Base-by-base conservation (phyloP, 768 basidiomycete genomes). In the Artomyces pyxidatus region DNA sequence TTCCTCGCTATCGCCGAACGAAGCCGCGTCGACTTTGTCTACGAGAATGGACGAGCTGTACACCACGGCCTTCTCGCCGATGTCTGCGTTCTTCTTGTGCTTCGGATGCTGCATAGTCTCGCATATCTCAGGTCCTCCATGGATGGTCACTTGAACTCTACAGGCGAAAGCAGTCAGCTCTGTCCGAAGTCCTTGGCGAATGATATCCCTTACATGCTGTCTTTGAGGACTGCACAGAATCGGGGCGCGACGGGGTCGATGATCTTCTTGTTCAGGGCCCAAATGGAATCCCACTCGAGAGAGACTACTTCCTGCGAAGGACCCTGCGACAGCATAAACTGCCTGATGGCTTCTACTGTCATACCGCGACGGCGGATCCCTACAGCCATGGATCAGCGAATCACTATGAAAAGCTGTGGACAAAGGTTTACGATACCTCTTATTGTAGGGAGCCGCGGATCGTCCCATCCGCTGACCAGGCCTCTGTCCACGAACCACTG, bases 361-460 rank as follows among this genome's bases (percentile, higher is more conserved):
- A 99, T 76, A 2, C 96, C 96, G 38, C 96, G 83, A 30, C 96
- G 83, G 51, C 93, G 88, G 58, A 99, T 95, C 46, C 93, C n/a
- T n/a, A n/a, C n/a, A n/a, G n/a, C n/a, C n/a, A n/a, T n/a, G n/a
- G n/a, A n/a, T n/a, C n/a, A n/a, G n/a, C n/a, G n/a, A n/a, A n/a
- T n/a, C n/a, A n/a, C n/a, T n/a, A n/a, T n/a, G n/a, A n/a, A n/a
- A n/a, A n/a, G n/a, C n/a, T n/a, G n/a, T n/a, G n/a, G n/a, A n/a
- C n/a, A n/a, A n/a, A n/a, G n/a, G n/a, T n/a, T n/a, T n/a, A n/a
- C n/a, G n/a, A n/a, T n/a, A n/a, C n/a, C 95, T 63, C 96, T 83
- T 46, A 99, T 81, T n/a, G 96, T 99, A 1, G 96, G 93, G 79
- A 99, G 97, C 25, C 96, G 80, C 28, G 96, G 95, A 64, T 99